Base-by-base conservation (phyloP, 306 rosid genomes). In the Hippophae tibetana region DNA sequence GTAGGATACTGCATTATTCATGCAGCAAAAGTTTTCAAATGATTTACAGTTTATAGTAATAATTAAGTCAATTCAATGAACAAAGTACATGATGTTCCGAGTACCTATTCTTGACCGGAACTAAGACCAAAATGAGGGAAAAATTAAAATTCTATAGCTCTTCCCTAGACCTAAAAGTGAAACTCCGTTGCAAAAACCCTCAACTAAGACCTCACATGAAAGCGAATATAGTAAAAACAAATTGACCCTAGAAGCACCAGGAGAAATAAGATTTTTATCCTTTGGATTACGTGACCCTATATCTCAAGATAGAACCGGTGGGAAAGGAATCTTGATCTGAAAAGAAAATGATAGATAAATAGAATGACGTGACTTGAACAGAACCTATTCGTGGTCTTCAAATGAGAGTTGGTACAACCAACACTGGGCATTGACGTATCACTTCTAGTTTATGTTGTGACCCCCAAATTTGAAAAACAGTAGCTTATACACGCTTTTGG, bases 251-350 rank as follows among this genome's bases (percentile, higher is more conserved):
- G 57, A 72, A 74, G 56, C 81, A 67, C 70, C 57, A 75, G 14
- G 42, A 50, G 56, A 54, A 43, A 62, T 62, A 70, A 57, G 74
- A 66, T 88, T 88, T 92, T 78, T 88, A 85, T 95, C 82, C 83
- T 78, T 82, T 56, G 77, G 47, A 78, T 74, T 63, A 66, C 71
- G 78, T 74, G 25, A 68, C 84, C 76, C 62, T 64, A 55, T 53
- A 31, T 55, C 70, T 72, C 58, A 38, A 74, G 70, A 71, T 56
- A 52, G 63, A 76, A 73, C 63, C 47, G 52, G 66, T 62, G 66
- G 57, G 46, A 67, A 25, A 67, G 70, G 60, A 59, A 62, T 42
- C 50, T 41, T 44, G 10, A 67, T 74, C 56, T 42, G 23, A 14
- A 58, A 57, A 60, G 57, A 56, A 52, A 42, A 40, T 18, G 23